Evolutionary conservation across 2,329 filamentous ascomycete genomes (phyloP).

Genomic region (Parastagonospora nodorum): DNA sequence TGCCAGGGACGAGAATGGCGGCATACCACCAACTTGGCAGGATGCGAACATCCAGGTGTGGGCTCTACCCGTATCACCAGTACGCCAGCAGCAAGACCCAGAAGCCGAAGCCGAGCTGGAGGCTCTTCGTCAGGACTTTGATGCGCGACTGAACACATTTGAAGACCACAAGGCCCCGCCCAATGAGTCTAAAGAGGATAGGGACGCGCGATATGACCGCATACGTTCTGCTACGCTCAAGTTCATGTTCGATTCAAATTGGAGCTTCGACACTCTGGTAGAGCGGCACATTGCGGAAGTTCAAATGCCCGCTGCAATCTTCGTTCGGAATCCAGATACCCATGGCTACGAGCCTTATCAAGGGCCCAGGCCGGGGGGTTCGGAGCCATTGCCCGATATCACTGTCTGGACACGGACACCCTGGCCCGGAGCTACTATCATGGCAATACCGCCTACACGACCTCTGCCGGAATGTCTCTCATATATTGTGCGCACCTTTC

Average conservation of each 20-base stretch:
- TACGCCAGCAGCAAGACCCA: constrained; percentile 4
- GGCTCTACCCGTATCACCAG: constrained; percentile 69
- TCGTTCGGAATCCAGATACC: constrained; percentile 65
- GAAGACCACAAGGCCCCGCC: constrained; percentile 34
- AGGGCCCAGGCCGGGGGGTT: constrained; percentile 66
- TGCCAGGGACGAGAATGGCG: constrained; percentile 36
- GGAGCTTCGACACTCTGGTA: constrained; percentile 72
- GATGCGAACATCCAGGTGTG: constrained; percentile 83
- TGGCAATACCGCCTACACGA: constrained; percentile 69
- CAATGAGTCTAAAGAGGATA: constrained; percentile 39
- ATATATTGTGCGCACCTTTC: constrained; percentile 81
- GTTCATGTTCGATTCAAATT: constrained; percentile 79
- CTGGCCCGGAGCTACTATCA: constrained; percentile 74
- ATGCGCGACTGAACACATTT: constrained; percentile 34
- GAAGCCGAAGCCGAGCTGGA: constrained; percentile 25
- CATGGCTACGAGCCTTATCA: constrained; percentile 71
- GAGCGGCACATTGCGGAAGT: constrained; percentile 71
- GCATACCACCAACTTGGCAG: constrained; percentile 67
- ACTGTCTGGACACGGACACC: constrained; percentile 75
- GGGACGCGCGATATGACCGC: constrained; percentile 52
- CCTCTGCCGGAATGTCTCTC: constrained; percentile 74
- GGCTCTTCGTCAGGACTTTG: constrained; percentile 27
- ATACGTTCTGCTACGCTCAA: constrained; percentile 68
- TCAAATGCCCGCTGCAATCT: constrained; percentile 70
- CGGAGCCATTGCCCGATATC: constrained; percentile 62